A percentile compares a stretch with the other conserved stretches of the same genome.
phyloP scores from a whole-genome alignment of 495 filamentous ascomycete species.

The Daldinia concentrica region DNA sequence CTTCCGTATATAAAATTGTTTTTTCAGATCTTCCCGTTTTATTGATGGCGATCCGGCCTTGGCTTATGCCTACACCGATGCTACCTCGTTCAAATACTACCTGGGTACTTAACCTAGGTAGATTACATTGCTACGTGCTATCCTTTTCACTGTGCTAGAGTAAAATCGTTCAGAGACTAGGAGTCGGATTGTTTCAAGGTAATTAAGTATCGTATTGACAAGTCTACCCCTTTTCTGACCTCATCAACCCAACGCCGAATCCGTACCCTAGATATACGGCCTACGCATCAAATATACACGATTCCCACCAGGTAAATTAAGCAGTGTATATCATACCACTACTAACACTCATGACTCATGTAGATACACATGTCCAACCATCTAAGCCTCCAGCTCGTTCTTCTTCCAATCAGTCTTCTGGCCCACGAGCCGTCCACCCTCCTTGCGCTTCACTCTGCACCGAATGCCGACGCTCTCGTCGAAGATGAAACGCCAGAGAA shows the following conservation, averaged over 20 bases:
- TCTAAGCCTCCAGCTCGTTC: slow-evolving; percentile 70
- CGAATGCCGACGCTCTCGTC: slow-evolving; percentile 88
- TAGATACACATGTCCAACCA: slow-evolving; percentile 68
- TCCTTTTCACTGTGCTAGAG: background rate
- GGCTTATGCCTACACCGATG: background rate
- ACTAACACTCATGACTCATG: background rate
- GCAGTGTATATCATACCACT: background rate
- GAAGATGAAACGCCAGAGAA: slow-evolving; percentile 94
- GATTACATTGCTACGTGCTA: background rate
- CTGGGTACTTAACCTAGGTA: background rate
- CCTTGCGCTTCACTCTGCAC: slow-evolving; percentile 90
- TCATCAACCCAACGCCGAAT: slow-evolving; percentile 12
- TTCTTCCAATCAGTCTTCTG: slow-evolving; percentile 55
- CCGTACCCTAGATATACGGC: background rate
- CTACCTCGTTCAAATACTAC: background rate
- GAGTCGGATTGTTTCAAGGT: background rate
- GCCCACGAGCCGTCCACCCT: slow-evolving; percentile 74
- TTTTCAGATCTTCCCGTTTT: background rate
- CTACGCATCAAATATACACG: slow-evolving; percentile 47
- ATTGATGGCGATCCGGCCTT: background rate
- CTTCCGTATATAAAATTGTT: background rate
- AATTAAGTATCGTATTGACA: background rate
- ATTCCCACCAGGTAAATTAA: slow-evolving; percentile 53
- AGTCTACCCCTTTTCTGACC: slow-evolving; percentile 9
- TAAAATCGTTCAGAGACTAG: background rate